A percentile compares a stretch with the other conserved stretches of the same genome.
Conservation (phyloP, 2,329 filamentous ascomycete genomes). For the Pyrenochaeta sp. region DNA sequence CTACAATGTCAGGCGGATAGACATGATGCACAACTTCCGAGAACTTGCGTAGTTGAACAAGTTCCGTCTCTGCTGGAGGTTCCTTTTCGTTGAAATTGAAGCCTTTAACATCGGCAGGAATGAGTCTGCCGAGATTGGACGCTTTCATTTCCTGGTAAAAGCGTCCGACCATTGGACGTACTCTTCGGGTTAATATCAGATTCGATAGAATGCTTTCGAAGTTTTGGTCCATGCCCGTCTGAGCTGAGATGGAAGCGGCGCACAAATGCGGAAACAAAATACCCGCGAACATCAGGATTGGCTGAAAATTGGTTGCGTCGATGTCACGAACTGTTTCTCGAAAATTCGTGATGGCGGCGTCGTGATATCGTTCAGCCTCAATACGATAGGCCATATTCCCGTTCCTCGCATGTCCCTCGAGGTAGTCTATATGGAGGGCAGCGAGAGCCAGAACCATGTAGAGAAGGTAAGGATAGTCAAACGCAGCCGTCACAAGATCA, state of each 20-base stretch:
- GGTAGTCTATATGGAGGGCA: constrained; percentile 53
- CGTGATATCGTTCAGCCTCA: constrained; percentile 30
- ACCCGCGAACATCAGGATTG: constrained; percentile 38
- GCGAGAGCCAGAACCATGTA: constrained; percentile 54
- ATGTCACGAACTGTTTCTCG: constrained; percentile 37
- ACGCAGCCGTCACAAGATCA: constrained; percentile 43
- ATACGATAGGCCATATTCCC: constrained; percentile 18
- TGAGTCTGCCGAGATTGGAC: constrained; percentile 22
- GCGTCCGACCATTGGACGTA: constrained; percentile 31
- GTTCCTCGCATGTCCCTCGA: constrained; percentile 24
- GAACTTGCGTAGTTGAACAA: constrained; percentile 33
- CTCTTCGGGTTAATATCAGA: constrained; percentile 28
- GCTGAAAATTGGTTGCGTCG: constrained; percentile 49
- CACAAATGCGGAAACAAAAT: constrained; percentile 33
- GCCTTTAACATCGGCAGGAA: constrained; percentile 29
- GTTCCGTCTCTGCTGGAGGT: constrained; percentile 25
- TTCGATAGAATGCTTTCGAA: constrained; percentile 33
- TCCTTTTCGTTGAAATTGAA: constrained; percentile 24
- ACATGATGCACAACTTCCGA: constrained; percentile 30
- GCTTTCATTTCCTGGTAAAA: constrained; percentile 21
- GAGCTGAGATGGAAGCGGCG: constrained; percentile 16
- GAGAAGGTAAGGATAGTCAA: constrained; percentile 54
- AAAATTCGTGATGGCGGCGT: constrained; percentile 28
- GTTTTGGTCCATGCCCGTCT: constrained; percentile 20
- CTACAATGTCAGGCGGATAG: constrained; percentile 37